Evolutionary conservation across 192 early-diverging fungal genomes (phyloP).

Genomic region (Allomyces arbusculus): DNA sequence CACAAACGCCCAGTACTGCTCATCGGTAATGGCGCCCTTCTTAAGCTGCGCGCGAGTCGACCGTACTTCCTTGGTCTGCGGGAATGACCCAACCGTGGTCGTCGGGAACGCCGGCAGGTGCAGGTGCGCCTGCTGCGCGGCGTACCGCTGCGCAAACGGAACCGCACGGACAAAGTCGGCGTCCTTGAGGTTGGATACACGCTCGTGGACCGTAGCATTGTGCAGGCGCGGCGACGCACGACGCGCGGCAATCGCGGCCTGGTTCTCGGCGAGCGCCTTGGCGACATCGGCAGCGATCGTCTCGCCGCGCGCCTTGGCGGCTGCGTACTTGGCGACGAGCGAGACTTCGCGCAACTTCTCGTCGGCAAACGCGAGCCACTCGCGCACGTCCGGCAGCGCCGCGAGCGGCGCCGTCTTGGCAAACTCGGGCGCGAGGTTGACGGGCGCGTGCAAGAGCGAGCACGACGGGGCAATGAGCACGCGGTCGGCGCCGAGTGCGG

Average conservation of each 20-base stretch:
- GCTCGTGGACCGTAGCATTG: conserved; percentile 59
- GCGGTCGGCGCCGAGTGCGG: conserved; percentile 41
- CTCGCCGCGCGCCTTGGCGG: conserved; percentile 20
- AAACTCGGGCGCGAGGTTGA: conserved; percentile 42
- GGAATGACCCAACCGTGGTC: conserved; percentile 96
- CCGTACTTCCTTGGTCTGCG: conserved; percentile 94
- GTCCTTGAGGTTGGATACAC: conserved; percentile 39
- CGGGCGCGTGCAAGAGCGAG: conserved; percentile 80
- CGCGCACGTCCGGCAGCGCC: conserved; percentile 54
- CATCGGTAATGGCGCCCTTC: conserved; percentile 49
- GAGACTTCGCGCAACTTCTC: conserved; percentile 78
- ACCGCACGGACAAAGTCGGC: conserved; percentile 54
- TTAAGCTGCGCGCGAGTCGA: conserved; percentile 71
- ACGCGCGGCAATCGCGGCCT: conserved; percentile 41
- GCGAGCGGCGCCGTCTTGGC: conserved; percentile 42
- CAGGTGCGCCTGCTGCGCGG: conserved; percentile 48
- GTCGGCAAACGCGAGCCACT: conserved; percentile 85
- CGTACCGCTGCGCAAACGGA: conserved; percentile 48
- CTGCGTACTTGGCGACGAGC: conserved; percentile 33
- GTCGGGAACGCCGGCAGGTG: conserved; percentile 84
- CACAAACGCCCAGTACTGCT: conserved; percentile 61
- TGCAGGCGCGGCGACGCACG: conserved; percentile 60
- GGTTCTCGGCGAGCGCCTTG: conserved; percentile 48
- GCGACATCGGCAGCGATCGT: conserved; percentile 36
- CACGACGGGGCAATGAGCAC: conserved; percentile 78